Evolutionary conservation across 495 filamentous ascomycete genomes (phyloP).

Genomic region (Penicillium macrosclerotiorum): DNA sequence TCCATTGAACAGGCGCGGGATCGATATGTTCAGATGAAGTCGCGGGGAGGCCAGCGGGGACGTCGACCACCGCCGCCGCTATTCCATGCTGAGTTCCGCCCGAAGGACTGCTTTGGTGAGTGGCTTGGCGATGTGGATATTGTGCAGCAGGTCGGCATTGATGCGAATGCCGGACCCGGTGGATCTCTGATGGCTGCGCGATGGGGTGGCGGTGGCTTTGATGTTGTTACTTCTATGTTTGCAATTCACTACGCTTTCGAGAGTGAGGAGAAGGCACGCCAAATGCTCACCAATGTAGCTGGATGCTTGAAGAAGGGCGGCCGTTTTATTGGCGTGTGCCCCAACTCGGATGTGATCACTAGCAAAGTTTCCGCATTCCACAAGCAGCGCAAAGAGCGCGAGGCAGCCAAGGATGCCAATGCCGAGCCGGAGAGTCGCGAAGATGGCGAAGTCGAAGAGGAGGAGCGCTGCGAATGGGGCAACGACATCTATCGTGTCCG

Average conservation of each 20-base stretch:
- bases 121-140: constrained; percentile 74
- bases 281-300: constrained; percentile 91
- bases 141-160: constrained; percentile 80
- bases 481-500: constrained; percentile 87
- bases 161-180: constrained; percentile 61
- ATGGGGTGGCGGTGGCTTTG: constrained; percentile 74
- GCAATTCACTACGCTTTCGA: constrained; percentile 99
- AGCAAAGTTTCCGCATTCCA: constrained; percentile 62
- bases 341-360: constrained; percentile 85
- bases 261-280: constrained; percentile 78
- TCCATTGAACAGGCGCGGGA: constrained; percentile 87
- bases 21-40: constrained; percentile 73
- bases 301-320: constrained; percentile 89
- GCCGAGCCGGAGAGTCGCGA: constrained; percentile 29
- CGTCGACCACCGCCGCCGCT: constrained; percentile 56
- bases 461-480: constrained; percentile 71
- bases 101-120: constrained; percentile 86
- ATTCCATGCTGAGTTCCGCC: constrained; percentile 82
- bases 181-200: constrained; percentile 51
- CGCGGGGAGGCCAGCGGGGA: constrained; percentile 51
- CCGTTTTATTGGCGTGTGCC: constrained; percentile 88
- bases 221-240: constrained; percentile 98
- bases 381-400: constrained; percentile 52
- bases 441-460: constrained; percentile 53
- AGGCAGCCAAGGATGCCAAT: constrained; percentile 27